Base-by-base conservation (phyloP, 257 asterid genomes). In the Cynanchum wilfordii region DNA sequence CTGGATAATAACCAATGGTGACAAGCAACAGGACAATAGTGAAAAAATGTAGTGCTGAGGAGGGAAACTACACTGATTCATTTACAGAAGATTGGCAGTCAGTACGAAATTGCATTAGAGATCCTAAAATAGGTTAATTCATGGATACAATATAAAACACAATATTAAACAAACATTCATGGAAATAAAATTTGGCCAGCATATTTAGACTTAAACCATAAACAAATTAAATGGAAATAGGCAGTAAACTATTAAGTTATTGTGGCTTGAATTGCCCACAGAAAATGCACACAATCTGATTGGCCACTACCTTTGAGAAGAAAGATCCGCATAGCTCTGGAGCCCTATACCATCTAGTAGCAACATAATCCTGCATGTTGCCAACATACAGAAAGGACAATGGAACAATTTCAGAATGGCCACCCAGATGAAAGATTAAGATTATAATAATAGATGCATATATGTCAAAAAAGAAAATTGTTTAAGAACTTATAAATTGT, bases 321-420 rank as follows among this genome's bases (percentile, higher is more conserved):
- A 94, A 94, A 71, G 99, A 94, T 75, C 97, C 99, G 55, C 97
- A 93, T 78, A 93, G 82, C 83, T 91, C 98, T n/a, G 98, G 98
- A 75, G 98, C 98, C 79, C 98, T 86, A 70, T 91, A 93, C 97
- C 97, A 93, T 83, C 98, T 91, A 68, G 98, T 93, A 77, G 97
- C 98, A 85, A 93, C 95, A 79, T 94, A 94, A 84, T 94, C 99
- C 99, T 94, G 90, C 75, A 86, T 12, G 25, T 62, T 38, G 57
- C 69, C 62, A 57, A 63, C 57, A 75, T 38, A 69, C 64, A 76
- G 64, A 71, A 77, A 16, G 33, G 71, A 73, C 45, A 65, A 57
- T n/a, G 66, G 8, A 17, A 57, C 16, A 30, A 22, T 30, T 69
- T 52, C 65, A 38, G 50, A 4, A 58, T 62, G 36, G 12, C 33